Evolutionary conservation across 192 early-diverging fungal genomes (phyloP).

Genomic region (Coemansia sp.): DNA sequence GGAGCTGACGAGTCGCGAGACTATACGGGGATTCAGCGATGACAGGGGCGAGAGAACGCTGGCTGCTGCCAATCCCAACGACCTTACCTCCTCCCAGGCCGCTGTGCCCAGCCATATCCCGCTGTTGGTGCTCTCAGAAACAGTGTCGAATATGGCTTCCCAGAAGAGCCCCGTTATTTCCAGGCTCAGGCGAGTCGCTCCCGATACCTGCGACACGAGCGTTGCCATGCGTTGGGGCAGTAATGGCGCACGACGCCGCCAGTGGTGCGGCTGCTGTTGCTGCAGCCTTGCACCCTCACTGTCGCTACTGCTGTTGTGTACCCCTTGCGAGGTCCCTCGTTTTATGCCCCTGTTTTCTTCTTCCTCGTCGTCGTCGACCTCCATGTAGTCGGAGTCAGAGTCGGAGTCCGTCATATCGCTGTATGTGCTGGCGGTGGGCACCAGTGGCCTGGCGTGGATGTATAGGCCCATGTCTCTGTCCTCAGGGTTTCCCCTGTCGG

Average conservation of each 20-base stretch:
- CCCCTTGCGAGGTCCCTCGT: neutral
- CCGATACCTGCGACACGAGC: conserved; percentile 42
- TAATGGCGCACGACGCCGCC: conserved; percentile 39
- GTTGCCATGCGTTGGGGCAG: conserved; percentile 44
- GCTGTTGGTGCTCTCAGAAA: conserved; percentile 42
- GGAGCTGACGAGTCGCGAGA: conserved; percentile 34
- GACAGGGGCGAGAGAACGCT: conserved; percentile 37
- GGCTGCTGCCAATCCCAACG: conserved; percentile 20
- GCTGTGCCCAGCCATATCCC: conserved; percentile 40
- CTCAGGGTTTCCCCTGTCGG: neutral
- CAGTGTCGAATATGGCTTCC: conserved; percentile 51
- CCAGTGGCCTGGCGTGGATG: neutral
- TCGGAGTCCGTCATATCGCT: neutral
- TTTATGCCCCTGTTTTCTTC: neutral
- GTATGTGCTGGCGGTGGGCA: neutral
- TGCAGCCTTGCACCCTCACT: neutral
- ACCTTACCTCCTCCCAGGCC: conserved; percentile 39
- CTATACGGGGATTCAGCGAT: conserved; percentile 44
- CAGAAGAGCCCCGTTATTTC: conserved; percentile 49
- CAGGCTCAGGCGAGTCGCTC: conserved; percentile 45
- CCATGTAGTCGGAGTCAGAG: neutral
- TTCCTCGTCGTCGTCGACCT: neutral
- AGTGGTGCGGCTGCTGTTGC: conserved; percentile 15
- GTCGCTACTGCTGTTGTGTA: neutral
- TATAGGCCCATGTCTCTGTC: neutral